Evolutionary conservation across 495 filamentous ascomycete species (phyloP).

Genomic region (Polyplosphaeria fusca): DNA sequence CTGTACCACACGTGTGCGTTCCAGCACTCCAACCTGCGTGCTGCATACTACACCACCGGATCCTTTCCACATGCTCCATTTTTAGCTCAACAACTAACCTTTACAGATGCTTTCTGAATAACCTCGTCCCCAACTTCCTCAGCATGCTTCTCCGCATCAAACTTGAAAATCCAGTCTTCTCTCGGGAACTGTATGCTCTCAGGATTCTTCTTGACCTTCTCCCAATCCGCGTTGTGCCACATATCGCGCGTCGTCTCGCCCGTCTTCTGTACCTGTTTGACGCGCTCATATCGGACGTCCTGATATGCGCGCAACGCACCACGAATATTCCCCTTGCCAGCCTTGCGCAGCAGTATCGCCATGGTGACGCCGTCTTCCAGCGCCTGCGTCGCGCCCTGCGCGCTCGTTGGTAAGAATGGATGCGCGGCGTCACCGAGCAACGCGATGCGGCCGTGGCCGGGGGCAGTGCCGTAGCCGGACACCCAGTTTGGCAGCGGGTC

Average conservation of each 20-base stretch:
- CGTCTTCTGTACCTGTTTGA: conserved; percentile 56
- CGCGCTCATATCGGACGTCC: conserved; percentile 38
- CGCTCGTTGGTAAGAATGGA: conserved; percentile 67
- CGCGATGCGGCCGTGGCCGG: conserved; percentile 54
- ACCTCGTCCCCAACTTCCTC: conserved; percentile 51
- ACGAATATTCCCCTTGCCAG: conserved; percentile 51
- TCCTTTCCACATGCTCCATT: too few relatives aligned
- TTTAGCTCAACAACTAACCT: too few relatives aligned
- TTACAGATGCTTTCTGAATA: conserved; percentile 29
- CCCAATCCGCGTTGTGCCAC: conserved; percentile 63
- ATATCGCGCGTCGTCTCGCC: conserved; percentile 57
- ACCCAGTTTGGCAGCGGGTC: conserved; percentile 67
- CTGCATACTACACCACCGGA: too few relatives aligned
- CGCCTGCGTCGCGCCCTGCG: conserved; percentile 69
- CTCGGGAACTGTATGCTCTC: conserved; percentile 53
- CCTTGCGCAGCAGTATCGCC: conserved; percentile 58
- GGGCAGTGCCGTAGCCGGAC: conserved; percentile 51
- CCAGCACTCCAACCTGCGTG: too few relatives aligned
- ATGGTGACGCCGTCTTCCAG: conserved; percentile 70
- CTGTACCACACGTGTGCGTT: too few relatives aligned
- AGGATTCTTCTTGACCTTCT: conserved; percentile 51
- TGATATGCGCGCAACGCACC: conserved; percentile 50
- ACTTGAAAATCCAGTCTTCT: conserved; percentile 57
- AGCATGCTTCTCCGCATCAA: conserved; percentile 55
- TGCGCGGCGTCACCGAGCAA: conserved; percentile 71